Evolutionary conservation across 164 flowering plant species (phyloP).

Genomic region (Berberis vulgaris): DNA sequence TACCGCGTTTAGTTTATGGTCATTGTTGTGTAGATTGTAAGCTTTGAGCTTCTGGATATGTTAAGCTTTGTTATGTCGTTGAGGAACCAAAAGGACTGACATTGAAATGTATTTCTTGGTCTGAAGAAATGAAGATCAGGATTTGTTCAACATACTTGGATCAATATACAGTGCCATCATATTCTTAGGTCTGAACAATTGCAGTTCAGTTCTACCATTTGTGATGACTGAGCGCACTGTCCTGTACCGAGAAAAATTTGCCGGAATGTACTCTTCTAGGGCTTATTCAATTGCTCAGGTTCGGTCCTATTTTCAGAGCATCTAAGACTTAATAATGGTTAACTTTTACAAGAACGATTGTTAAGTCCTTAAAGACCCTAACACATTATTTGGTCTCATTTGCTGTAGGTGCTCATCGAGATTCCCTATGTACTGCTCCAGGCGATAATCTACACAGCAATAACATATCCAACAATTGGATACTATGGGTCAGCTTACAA

Average conservation of each 20-base stretch:
- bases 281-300: neutral
- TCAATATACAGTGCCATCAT: neutral
- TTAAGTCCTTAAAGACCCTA: neutral
- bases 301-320: neutral
- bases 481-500: neutral
- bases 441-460: neutral
- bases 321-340: neutral
- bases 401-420: neutral
- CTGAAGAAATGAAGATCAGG: neutral
- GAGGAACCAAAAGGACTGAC: neutral
- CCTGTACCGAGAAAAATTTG: neutral
- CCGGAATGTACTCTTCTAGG: constrained; percentile 1
- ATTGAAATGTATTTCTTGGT: neutral
- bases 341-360: neutral
- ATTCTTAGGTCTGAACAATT: neutral
- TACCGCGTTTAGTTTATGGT: neutral
- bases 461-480: neutral
- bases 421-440: neutral
- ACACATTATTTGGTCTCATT: neutral
- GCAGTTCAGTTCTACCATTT: neutral
- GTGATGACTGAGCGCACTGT: neutral
- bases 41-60: no score
- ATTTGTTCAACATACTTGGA: neutral
- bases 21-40: neutral
- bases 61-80: neutral